Evolutionary conservation across 352 stramenopile species (phyloP).

Genomic region (Thalassiosira hispida): DNA sequence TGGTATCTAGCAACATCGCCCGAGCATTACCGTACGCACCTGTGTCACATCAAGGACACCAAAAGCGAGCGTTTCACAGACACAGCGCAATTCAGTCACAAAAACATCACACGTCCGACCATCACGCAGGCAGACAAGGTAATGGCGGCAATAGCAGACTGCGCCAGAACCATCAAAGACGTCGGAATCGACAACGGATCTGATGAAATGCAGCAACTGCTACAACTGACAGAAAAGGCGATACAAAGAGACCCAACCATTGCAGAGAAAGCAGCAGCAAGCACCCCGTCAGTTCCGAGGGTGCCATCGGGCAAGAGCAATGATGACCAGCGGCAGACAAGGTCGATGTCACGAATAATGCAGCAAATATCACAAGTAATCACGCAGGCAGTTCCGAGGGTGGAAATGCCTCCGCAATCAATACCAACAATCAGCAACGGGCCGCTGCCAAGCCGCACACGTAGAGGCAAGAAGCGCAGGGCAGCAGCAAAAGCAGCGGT

Average conservation of each 20-base stretch:
- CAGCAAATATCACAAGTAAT: background rate
- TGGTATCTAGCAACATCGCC: constrained; percentile 38
- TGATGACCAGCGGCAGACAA: background rate
- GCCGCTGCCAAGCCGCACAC: background rate
- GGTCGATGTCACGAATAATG: background rate
- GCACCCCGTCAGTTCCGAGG: background rate
- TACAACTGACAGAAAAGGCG: background rate
- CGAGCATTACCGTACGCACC: constrained; percentile 40
- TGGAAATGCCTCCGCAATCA: background rate
- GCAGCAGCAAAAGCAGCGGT: background rate
- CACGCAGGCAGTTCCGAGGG: background rate
- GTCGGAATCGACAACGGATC: background rate
- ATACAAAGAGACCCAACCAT: background rate
- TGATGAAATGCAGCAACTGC: background rate
- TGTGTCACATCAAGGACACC: constrained; percentile 21
- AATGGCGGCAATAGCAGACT: constrained; percentile 26
- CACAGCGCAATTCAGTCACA: constrained; percentile 41
- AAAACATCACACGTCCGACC: constrained; percentile 37
- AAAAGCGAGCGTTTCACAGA: constrained; percentile 21
- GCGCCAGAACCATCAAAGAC: constrained; percentile 7
- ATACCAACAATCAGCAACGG: no score
- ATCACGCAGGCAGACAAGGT: constrained; percentile 35
- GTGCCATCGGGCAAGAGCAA: background rate
- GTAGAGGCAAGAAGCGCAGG: background rate
- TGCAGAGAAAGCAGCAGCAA: background rate